Conservation (phyloP, 1,284 basidiomycete genomes). For the Lignosus rhinocerotis region DNA sequence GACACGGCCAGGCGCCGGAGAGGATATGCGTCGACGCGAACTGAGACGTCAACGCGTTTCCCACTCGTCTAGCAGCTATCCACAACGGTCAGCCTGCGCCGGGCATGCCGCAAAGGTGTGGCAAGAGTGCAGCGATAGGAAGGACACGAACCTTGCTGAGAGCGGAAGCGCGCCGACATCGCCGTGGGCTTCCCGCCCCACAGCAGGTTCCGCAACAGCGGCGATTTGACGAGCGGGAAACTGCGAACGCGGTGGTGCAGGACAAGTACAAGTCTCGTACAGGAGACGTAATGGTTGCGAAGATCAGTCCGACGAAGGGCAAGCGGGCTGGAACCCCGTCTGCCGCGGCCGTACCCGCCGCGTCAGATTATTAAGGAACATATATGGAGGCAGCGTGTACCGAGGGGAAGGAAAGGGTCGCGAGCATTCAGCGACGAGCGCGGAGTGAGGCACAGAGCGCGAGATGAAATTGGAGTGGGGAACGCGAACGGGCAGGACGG, state of each 20-base stretch:
- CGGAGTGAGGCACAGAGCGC: not conserved
- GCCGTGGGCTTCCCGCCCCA: not conserved
- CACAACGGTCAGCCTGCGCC: not conserved
- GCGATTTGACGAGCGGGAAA: not conserved
- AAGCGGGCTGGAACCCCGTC: conserved; percentile 6
- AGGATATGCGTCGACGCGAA: not conserved
- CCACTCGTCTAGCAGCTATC: not conserved
- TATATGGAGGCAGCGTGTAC: not conserved
- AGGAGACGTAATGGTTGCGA: conserved; percentile 20
- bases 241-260: not conserved
- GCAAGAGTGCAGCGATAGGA: not conserved
- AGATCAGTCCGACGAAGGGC: not conserved
- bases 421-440: not conserved
- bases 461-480: not conserved
- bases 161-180: not conserved
- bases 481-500: not conserved
- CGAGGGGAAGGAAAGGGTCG: not conserved
- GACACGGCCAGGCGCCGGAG: not conserved
- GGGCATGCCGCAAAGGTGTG: not conserved
- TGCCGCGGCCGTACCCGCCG: conserved; percentile 1
- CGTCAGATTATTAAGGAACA: conserved; percentile 14
- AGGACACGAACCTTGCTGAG: not conserved
- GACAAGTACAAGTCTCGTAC: conserved; percentile 13
- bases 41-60: not conserved
- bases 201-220: not conserved